Evolutionary conservation across 768 basidiomycete species (phyloP), one percentile per base, ranked within the genome.

Genomic region (Tricholoma bakamatsutake): DNA sequence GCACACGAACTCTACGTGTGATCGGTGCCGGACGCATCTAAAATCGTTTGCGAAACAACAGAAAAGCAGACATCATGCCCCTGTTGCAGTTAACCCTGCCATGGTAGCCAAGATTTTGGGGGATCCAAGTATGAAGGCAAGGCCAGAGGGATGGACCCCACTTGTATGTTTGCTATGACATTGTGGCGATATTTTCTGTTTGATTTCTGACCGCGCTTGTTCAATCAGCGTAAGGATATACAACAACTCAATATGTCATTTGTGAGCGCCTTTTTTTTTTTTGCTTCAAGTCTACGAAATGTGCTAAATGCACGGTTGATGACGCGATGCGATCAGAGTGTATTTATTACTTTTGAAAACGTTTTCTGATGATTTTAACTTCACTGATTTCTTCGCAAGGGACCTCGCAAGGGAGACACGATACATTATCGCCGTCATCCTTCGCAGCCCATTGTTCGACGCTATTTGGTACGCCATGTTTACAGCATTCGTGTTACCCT

Each of bases 381-480:
- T 10, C 3, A 31, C 46, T 48, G 15, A 48, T 48, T 17, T 31
- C 10, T 30, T 31, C n/a, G 7, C 28, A 48, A 48, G 46, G 30
- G n/a, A 31, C 10, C 17, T 31, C n/a, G 7, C 28, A 48, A 48
- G 46, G 30, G n/a, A 31, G n/a, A 48, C 10, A 4, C 30, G 17
- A 9, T 3, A 7, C 43, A 24, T 15, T 17, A 8, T 31, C 46
- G 18, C 17, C 18, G 15, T 33, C 8, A 4, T 45, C 13, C 42
- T 12, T 31, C 52, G 1, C 48, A 37, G 12, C 8, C 33, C n/a
- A 31, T 30, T 13, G 50, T 17, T 12, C 33, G 39, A 57, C 47
- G 50, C 45, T 21, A 43, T 15, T 35, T 46, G 12, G 61, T 62
- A 37, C 24, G 39, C n/a, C 2, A 21, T 18, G 2, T n/a, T 54